A percentile compares a stretch with the other conserved stretches of the same genome.
Conservation (phyloP, 495 filamentous ascomycete species). For the Penicillium verhagenii region DNA sequence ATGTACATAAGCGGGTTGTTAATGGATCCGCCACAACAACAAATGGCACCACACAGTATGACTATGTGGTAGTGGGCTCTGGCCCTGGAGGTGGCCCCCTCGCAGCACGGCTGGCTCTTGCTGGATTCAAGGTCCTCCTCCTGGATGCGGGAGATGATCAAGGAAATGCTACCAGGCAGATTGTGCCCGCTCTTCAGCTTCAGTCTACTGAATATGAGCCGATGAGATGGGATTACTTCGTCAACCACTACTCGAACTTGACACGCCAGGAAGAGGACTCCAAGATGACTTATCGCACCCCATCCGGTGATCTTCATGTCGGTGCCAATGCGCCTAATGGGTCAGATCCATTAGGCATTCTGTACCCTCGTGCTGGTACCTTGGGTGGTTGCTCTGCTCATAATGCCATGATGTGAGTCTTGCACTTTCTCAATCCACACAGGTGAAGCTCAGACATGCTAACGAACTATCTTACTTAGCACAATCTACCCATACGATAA, state of each 20-base stretch:
- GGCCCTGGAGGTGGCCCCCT: conserved; percentile 63
- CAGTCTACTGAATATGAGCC: conserved; percentile 41
- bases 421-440: not conserved
- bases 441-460: not conserved
- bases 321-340: conserved; percentile 34
- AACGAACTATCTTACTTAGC: conserved; percentile 2
- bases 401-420: conserved; percentile 44
- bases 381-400: conserved; percentile 44
- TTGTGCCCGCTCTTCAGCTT: conserved; percentile 38
- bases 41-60: conserved; percentile 38
- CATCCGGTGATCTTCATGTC: conserved; percentile 32
- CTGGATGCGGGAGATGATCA: conserved; percentile 64
- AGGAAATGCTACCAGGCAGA: conserved; percentile 33
- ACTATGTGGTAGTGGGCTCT: conserved; percentile 64
- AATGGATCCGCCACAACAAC: not conserved
- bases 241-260: conserved; percentile 41
- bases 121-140: conserved; percentile 56
- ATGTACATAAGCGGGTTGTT: conserved; percentile 8
- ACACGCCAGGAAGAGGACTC: conserved; percentile 36
- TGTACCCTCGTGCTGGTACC: conserved; percentile 45
- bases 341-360: conserved; percentile 35
- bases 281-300: conserved; percentile 43
- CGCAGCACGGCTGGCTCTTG: conserved; percentile 57
- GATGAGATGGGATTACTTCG: conserved; percentile 46
- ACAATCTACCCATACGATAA: conserved; percentile 36